phyloP scores from a whole-genome alignment of 805 yeast species.

The Priceomyces haplophilus region DNA sequence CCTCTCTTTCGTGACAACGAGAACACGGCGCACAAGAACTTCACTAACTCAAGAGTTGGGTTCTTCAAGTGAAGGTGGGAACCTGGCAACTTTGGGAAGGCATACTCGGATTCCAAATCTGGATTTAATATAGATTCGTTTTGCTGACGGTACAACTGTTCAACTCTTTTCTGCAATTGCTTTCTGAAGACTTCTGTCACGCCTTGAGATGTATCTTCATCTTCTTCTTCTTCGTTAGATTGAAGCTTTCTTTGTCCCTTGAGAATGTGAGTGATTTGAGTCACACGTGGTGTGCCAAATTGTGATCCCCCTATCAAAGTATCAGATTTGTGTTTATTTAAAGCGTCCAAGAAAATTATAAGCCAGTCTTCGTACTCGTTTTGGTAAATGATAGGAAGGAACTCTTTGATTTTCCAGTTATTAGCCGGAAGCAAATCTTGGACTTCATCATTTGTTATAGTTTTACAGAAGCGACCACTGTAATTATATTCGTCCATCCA shows the following conservation, averaged over 20 bases:
- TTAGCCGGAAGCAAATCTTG: slow-evolving; percentile 50
- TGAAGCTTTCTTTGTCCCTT: slow-evolving; percentile 40
- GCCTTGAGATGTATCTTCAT: slow-evolving; percentile 36
- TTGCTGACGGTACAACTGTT: slow-evolving; percentile 64
- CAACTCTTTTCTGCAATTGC: slow-evolving; percentile 64
- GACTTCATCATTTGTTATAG: slow-evolving; percentile 41
- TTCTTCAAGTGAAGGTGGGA: slow-evolving; percentile 55
- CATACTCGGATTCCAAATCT: slow-evolving; percentile 59
- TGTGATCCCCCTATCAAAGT: slow-evolving; percentile 35
- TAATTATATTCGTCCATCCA: slow-evolving; percentile 94
- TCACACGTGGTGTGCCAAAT: slow-evolving; percentile 54
- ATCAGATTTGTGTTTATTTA: slow-evolving; percentile 53
- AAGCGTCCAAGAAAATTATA: slow-evolving; percentile 65
- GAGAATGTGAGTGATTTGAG: slow-evolving; percentile 61
- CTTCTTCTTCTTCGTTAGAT: slow-evolving; percentile 32
- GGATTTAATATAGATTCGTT: slow-evolving; percentile 69
- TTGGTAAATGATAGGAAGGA: slow-evolving; percentile 70
- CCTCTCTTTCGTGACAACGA: slow-evolving; percentile 60
- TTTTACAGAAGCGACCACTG: slow-evolving; percentile 64
- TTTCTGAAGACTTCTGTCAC: slow-evolving; percentile 51
- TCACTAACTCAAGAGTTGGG: slow-evolving; percentile 79
- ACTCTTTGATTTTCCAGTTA: slow-evolving; percentile 77
- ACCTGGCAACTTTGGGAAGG: slow-evolving; percentile 77
- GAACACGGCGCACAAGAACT: slow-evolving; percentile 69
- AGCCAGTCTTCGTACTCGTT: slow-evolving; percentile 89